A percentile compares a stretch with the other conserved stretches of the same genome.
Conservation (phyloP, 2,329 filamentous ascomycete species). For the Sporothrix pseudoabietina region DNA sequence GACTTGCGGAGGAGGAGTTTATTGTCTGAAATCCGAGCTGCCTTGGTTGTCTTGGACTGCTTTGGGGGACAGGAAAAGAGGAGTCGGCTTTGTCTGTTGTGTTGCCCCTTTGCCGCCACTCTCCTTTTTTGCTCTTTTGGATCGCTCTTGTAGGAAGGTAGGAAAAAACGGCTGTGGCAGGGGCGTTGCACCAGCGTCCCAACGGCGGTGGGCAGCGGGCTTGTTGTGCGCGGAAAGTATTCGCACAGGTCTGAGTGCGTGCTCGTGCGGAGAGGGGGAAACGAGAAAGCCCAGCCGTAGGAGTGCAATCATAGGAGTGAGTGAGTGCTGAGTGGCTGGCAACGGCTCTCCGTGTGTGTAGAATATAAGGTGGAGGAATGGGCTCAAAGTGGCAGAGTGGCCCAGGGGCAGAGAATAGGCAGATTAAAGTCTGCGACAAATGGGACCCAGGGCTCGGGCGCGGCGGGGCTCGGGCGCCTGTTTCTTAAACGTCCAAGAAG, state of each 20-base stretch:
- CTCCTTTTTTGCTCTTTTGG: not conserved
- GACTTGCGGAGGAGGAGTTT: too few species aligned
- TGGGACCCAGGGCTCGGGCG: constrained; percentile 34
- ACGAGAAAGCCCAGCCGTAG: not conserved
- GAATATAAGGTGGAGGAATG: not conserved
- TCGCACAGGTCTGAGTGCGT: not conserved
- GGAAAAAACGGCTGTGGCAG: not conserved
- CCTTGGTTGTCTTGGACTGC: not conserved
- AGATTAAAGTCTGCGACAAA: constrained; percentile 44
- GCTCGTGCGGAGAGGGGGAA: not conserved
- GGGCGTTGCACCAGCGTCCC: constrained; percentile 21
- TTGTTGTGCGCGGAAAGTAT: not conserved
- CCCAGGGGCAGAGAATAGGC: constrained; percentile 39
- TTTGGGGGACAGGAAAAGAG: not conserved
- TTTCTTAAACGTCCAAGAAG: not conserved
- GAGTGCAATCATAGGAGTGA: too few species aligned
- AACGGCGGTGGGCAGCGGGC: constrained; percentile 11
- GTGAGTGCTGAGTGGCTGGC: not conserved
- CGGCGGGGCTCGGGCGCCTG: constrained; percentile 2
- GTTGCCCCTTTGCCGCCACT: not conserved
- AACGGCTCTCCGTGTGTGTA: not conserved
- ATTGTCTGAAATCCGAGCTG: not conserved
- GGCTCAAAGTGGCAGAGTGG: constrained; percentile 29
- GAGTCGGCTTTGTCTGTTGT: constrained; percentile 15
- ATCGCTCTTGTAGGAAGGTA: not conserved